Evolutionary conservation across 352 stramenopile species (phyloP).

Genomic region (Globisporangium spinosum): DNA sequence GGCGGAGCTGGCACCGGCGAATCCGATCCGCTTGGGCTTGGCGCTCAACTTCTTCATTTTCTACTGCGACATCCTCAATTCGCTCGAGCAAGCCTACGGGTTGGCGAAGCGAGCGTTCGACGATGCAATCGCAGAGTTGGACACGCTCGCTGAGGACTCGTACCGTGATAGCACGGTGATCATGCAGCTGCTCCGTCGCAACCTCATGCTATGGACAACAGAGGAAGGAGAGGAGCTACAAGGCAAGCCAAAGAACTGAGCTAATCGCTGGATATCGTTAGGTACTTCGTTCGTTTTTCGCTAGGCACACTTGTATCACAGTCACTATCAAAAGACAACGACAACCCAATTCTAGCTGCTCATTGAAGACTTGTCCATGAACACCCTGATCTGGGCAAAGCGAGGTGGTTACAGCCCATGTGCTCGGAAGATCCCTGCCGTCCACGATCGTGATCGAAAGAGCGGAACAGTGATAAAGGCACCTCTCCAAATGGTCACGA

Average conservation of each 20-base stretch:
- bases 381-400: neutral
- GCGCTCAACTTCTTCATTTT: slow-evolving; percentile 99
- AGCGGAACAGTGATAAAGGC: neutral
- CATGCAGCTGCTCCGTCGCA: slow-evolving; percentile 99
- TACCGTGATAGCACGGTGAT: slow-evolving; percentile 99
- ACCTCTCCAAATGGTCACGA: neutral
- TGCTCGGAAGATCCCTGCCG: neutral
- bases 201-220: slow-evolving; percentile 96
- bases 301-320: neutral
- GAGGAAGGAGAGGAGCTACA: slow-evolving; percentile 49
- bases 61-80: slow-evolving; percentile 99
- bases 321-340: too few species aligned
- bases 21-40: slow-evolving; percentile 98
- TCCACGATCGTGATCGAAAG: neutral
- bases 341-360: neutral
- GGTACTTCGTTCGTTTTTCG: neutral
- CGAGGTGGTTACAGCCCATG: neutral
- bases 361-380: neutral
- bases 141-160: slow-evolving; percentile 98
- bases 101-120: slow-evolving; percentile 98
- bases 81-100: slow-evolving; percentile 90
- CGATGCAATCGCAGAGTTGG: slow-evolving; percentile 98
- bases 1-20: slow-evolving; percentile 49
- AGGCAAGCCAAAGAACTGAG: slow-evolving; percentile 40
- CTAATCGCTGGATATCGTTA: neutral